phyloP scores from a whole-genome alignment of 1,284 basidiomycete genomes.

The Ganoderma sinense region DNA sequence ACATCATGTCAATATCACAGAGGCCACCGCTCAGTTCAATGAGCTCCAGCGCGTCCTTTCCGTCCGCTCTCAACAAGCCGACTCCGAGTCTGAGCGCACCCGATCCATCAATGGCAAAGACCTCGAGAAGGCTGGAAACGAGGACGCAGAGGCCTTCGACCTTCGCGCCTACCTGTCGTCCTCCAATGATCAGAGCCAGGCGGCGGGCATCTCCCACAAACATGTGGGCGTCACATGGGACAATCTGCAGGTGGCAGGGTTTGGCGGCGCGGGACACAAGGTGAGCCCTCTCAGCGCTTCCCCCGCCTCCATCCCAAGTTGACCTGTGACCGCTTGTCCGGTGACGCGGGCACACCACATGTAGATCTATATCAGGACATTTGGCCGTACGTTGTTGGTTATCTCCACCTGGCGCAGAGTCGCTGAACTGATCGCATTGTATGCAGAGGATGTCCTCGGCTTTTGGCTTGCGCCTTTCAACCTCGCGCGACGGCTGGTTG shows the following conservation, averaged over 20 bases:
- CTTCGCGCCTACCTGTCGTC: constrained; percentile 80
- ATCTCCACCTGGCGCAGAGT: constrained; percentile 4
- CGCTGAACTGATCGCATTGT: constrained; percentile 19
- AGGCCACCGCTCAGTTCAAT: constrained; percentile 63
- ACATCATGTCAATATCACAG: constrained; percentile 50
- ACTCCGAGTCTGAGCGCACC: constrained; percentile 25
- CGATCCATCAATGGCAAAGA: constrained; percentile 38
- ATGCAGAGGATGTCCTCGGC: constrained; percentile 63
- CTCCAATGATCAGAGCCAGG: constrained; percentile 70
- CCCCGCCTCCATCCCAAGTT: background rate
- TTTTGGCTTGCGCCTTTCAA: constrained; percentile 63
- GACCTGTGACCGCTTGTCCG: background rate
- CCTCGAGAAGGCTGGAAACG: constrained; percentile 61
- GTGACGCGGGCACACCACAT: constrained; percentile 4
- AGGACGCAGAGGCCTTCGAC: constrained; percentile 59
- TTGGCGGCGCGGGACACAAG: constrained; percentile 69
- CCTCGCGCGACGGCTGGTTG: constrained; percentile 54
- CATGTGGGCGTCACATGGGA: constrained; percentile 86
- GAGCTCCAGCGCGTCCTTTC: constrained; percentile 52
- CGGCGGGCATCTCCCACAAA: constrained; percentile 84
- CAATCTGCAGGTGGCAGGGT: constrained; percentile 74
- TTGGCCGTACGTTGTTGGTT: constrained; percentile 53
- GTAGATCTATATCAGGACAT: constrained; percentile 72
- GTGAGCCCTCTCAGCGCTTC: constrained; percentile 41
- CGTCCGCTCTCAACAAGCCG: constrained; percentile 26